Evolutionary conservation across 2,329 filamentous ascomycete genomes (phyloP).

Genomic region (Helminthosporium solani): DNA sequence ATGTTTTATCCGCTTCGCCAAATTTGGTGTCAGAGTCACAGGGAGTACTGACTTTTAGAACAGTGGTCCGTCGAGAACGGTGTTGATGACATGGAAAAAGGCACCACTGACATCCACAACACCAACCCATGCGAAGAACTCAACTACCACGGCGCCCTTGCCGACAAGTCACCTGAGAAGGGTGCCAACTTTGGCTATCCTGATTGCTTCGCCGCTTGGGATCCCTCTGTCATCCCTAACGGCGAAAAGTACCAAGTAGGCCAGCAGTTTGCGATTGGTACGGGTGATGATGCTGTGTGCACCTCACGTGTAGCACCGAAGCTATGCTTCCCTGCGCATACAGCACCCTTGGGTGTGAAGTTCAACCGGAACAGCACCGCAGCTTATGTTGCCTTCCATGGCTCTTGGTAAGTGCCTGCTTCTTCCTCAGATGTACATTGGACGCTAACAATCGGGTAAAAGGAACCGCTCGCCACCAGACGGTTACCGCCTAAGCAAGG

Average conservation of each 20-base stretch:
- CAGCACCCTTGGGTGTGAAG: constrained; percentile 64
- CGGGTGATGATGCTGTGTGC: constrained; percentile 18
- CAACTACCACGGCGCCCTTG: constrained; percentile 47
- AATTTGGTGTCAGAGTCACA: neutral
- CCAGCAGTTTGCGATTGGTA: constrained; percentile 48
- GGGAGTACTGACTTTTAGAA: neutral
- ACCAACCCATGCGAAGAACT: constrained; percentile 67
- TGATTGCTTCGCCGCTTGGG: constrained; percentile 63
- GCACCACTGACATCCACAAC: constrained; percentile 59
- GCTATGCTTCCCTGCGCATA: constrained; percentile 49
- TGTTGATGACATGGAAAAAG: constrained; percentile 59
- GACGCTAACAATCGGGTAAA: neutral
- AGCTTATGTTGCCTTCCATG: constrained; percentile 69
- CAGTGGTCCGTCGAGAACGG: constrained; percentile 63
- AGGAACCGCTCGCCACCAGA: constrained; percentile 20
- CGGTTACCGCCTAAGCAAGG: constrained; percentile 20
- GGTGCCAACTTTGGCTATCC: constrained; percentile 69
- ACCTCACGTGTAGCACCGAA: constrained; percentile 44
- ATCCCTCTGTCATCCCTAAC: constrained; percentile 51
- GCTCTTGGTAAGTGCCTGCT: constrained; percentile 54
- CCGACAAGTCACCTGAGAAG: constrained; percentile 47
- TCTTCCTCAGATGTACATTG: neutral
- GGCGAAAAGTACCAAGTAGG: constrained; percentile 46
- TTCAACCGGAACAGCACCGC: constrained; percentile 58
- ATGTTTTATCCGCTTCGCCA: constrained; percentile 4